Conservation (phyloP, 1,284 basidiomycete species). For the Cutaneotrichosporon sp. region DNA sequence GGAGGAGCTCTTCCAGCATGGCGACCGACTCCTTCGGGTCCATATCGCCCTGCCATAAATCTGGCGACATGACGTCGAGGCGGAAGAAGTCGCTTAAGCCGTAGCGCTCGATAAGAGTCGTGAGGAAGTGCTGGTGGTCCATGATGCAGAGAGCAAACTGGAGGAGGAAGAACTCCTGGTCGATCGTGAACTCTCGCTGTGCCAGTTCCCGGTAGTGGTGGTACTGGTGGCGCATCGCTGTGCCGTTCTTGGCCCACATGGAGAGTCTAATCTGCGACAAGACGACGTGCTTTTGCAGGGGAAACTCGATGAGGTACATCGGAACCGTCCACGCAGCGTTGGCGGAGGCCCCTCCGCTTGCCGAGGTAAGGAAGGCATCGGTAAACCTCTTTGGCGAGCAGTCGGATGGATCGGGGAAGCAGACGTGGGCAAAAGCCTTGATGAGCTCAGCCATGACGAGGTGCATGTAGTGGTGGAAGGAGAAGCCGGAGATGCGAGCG, state of each 20-base stretch:
- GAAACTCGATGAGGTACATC: slow-evolving; percentile 74
- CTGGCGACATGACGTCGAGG: slow-evolving; percentile 51
- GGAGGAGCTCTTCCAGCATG: slow-evolving; percentile 91
- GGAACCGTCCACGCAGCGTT: background rate
- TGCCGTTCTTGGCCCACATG: slow-evolving; percentile 97
- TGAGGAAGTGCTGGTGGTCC: slow-evolving; percentile 76
- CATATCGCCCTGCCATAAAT: slow-evolving; percentile 34
- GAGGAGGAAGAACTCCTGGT: slow-evolving; percentile 92
- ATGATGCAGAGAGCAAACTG: slow-evolving; percentile 80
- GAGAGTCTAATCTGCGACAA: slow-evolving; percentile 94
- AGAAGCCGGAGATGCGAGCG: slow-evolving; percentile 47
- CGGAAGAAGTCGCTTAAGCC: slow-evolving; percentile 77
- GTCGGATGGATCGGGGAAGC: slow-evolving; percentile 10
- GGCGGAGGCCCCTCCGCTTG: background rate
- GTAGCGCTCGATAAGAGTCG: slow-evolving; percentile 88
- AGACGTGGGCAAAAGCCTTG: slow-evolving; percentile 56
- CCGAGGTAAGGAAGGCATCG: background rate
- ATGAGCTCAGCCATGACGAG: slow-evolving; percentile 89
- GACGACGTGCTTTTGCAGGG: slow-evolving; percentile 64
- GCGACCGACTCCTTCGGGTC: slow-evolving; percentile 60
- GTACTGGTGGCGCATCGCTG: slow-evolving; percentile 92
- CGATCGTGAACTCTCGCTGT: slow-evolving; percentile 93
- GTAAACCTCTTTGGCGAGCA: background rate
- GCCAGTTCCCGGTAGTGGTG: slow-evolving; percentile 96
- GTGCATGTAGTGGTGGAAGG: slow-evolving; percentile 90